phyloP scores from a whole-genome alignment of 2,329 filamentous ascomycete genomes.

The Diaporthe batatas region DNA sequence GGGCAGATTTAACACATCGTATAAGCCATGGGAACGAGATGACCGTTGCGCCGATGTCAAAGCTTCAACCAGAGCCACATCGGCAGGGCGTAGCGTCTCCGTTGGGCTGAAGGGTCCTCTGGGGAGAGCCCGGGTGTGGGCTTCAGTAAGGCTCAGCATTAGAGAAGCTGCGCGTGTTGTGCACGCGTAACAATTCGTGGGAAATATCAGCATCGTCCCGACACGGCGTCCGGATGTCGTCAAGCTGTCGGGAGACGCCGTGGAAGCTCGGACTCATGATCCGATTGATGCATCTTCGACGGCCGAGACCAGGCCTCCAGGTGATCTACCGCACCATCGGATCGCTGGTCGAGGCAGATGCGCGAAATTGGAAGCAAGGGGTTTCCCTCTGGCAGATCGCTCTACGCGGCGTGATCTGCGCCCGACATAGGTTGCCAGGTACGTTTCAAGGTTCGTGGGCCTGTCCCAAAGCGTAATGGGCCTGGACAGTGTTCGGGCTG shows the following conservation, averaged over 20 bases:
- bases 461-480: constrained; percentile 13
- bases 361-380: constrained; percentile 20
- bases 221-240: constrained; percentile 15
- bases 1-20: constrained; percentile 2
- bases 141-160: neutral
- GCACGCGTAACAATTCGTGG: neutral
- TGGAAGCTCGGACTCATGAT: constrained; percentile 34
- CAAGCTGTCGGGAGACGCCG: constrained; percentile 22
- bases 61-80: neutral
- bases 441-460: constrained; percentile 24
- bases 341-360: constrained; percentile 6
- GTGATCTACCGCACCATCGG: constrained; percentile 29
- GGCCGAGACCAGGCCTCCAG: constrained; percentile 28
- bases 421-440: constrained; percentile 16
- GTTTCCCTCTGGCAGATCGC: constrained; percentile 14
- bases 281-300: constrained; percentile 3
- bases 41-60: neutral
- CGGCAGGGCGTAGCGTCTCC: neutral
- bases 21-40: constrained; percentile 8
- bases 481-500: constrained; percentile 14
- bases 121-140: neutral
- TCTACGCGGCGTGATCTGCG: constrained; percentile 21
- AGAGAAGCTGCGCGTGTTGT: neutral
- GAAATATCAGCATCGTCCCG: neutral
- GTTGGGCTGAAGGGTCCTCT: neutral